Conservation (phyloP, 148 eudicot genomes). For the Diospyros lotus region DNA sequence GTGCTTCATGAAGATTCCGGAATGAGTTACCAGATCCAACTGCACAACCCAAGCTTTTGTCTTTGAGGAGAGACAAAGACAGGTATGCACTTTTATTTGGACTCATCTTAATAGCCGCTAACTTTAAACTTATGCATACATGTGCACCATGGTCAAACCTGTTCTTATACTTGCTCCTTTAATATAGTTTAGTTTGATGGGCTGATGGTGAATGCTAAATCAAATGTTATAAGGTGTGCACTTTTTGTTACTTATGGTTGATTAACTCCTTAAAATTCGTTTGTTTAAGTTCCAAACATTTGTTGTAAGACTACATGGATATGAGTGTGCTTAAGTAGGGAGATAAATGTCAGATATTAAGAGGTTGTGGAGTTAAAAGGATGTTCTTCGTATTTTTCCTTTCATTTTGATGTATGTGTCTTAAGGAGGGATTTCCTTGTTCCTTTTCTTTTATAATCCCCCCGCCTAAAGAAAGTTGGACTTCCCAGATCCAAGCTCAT, state of each 20-base stretch:
- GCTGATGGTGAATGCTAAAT: not conserved
- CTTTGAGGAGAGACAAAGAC: slow-evolving; percentile 70
- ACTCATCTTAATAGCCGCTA: not conserved
- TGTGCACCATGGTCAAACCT: too few relatives aligned
- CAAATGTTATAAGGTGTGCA: slow-evolving; percentile 2
- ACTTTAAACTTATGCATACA: not conserved
- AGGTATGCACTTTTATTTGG: slow-evolving; percentile 41
- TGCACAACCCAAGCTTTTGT: slow-evolving; percentile 80
- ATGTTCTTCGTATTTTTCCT: not conserved
- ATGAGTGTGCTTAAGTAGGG: too few relatives aligned
- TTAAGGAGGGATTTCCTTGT: not conserved
- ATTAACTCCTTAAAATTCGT: not conserved
- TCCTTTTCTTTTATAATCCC: not conserved
- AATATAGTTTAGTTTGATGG: too few relatives aligned
- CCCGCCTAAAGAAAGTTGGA: not conserved
- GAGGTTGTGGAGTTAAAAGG: not conserved
- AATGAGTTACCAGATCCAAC: slow-evolving; percentile 96
- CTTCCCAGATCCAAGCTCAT: too few relatives aligned
- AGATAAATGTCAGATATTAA: too few relatives aligned
- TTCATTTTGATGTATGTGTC: not conserved
- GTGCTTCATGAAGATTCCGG: slow-evolving; percentile 55
- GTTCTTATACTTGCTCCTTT: too few relatives aligned
- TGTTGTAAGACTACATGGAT: too few relatives aligned
- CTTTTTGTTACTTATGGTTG: not conserved
- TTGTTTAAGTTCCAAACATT: too few relatives aligned